phyloP scores from a whole-genome alignment of 2,329 filamentous ascomycete genomes.

The Stenocarpella maydis region DNA sequence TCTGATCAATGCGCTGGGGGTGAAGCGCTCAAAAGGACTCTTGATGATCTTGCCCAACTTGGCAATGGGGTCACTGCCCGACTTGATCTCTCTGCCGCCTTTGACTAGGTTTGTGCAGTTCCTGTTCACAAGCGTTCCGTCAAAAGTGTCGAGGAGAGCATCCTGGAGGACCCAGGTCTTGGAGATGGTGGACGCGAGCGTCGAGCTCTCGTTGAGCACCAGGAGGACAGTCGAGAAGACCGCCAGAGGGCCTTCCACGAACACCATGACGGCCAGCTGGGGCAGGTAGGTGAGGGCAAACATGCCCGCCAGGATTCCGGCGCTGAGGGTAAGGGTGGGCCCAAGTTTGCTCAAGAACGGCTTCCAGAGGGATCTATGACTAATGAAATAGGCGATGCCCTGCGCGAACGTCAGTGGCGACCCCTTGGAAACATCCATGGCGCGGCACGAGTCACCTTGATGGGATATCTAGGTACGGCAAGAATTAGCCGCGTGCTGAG shows the following conservation, averaged over 20 bases:
- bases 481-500: not conserved
- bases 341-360: conserved; percentile 63
- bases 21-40: conserved; percentile 64
- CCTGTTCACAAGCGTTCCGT: conserved; percentile 69
- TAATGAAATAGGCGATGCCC: conserved; percentile 68
- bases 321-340: conserved; percentile 73
- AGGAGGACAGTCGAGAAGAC: conserved; percentile 76
- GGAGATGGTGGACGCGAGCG: conserved; percentile 64
- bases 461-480: conserved; percentile 53
- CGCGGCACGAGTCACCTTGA: conserved; percentile 61
- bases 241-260: conserved; percentile 85
- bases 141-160: conserved; percentile 87
- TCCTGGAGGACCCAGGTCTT: conserved; percentile 82
- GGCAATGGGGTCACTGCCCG: conserved; percentile 63
- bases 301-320: conserved; percentile 79
- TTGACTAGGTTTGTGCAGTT: conserved; percentile 69
- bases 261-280: conserved; percentile 81
- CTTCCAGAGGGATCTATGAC: conserved; percentile 65
- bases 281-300: conserved; percentile 88
- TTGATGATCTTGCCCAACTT: conserved; percentile 66
- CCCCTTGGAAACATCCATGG: not conserved
- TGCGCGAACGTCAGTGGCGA: conserved; percentile 39
- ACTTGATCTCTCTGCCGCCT: conserved; percentile 76
- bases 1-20: conserved; percentile 71
- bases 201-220: conserved; percentile 69